Conservation (phyloP, 2,329 filamentous ascomycete species). For the Neurospora sp. region DNA sequence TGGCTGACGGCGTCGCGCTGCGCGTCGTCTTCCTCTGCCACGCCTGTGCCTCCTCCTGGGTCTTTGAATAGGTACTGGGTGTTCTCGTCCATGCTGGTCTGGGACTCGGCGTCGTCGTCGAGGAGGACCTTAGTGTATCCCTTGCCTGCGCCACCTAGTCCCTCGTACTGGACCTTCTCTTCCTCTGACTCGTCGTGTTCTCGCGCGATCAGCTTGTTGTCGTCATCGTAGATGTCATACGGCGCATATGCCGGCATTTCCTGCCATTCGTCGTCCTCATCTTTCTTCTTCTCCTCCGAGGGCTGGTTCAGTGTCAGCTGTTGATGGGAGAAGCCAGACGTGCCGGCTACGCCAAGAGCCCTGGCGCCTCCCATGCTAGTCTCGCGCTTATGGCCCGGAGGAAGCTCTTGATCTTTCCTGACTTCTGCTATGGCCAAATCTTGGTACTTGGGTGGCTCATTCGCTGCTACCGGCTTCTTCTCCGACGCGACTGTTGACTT, state of each 20-base stretch:
- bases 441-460: conserved; percentile 13
- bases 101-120: conserved; percentile 88
- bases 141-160: conserved; percentile 80
- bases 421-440: conserved; percentile 15
- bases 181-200: conserved; percentile 65
- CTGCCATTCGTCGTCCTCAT: conserved; percentile 73
- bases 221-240: conserved; percentile 93
- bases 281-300: conserved; percentile 33
- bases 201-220: conserved; percentile 75
- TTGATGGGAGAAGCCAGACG: conserved; percentile 90
- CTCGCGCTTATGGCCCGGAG: conserved; percentile 27
- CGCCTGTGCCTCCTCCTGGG: conserved; percentile 41
- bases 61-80: conserved; percentile 92
- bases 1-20: conserved; percentile 78
- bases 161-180: conserved; percentile 55
- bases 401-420: conserved; percentile 13
- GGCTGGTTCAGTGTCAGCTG: conserved; percentile 52
- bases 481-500: not conserved
- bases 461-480: not conserved
- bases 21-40: conserved; percentile 64
- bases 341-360: conserved; percentile 22
- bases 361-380: conserved; percentile 22
- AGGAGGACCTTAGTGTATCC: conserved; percentile 93
- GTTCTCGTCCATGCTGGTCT: conserved; percentile 94
- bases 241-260: conserved; percentile 87